A percentile compares a stretch with the other conserved stretches of the same genome.
Evolutionary conservation across 257 asterid genomes (phyloP).

Genomic region (Penstemon davidsonii): DNA sequence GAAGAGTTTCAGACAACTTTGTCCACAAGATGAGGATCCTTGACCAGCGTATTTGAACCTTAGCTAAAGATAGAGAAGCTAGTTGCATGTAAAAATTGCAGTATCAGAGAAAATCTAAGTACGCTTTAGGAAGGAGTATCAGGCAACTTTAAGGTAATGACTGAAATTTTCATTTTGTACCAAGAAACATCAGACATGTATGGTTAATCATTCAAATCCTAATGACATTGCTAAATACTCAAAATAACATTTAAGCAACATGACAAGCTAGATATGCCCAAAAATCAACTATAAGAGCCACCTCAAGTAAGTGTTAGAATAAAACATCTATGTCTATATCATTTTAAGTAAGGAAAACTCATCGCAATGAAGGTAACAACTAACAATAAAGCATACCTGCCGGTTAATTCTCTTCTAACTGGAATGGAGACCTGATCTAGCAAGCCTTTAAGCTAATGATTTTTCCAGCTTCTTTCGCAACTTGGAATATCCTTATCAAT

Average conservation of each 20-base stretch:
- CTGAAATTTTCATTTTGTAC: not conserved
- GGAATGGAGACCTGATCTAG: conserved; percentile 30
- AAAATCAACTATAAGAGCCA: not conserved
- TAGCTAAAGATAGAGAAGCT: no score
- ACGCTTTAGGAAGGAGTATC: not conserved
- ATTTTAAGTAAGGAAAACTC: not conserved
- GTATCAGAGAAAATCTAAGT: not conserved
- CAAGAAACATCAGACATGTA: conserved; percentile 3
- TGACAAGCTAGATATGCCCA: conserved; percentile 9
- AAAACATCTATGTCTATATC: not conserved
- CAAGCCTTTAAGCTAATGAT: conserved; percentile 24
- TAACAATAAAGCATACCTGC: conserved; percentile 33
- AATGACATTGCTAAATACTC: not conserved
- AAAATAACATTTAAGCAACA: not conserved
- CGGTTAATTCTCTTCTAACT: conserved; percentile 32
- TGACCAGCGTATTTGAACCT: no score
- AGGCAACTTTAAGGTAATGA: no score
- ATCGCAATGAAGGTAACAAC: not conserved
- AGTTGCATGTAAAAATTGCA: not conserved
- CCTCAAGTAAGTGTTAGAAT: conserved; percentile 12
- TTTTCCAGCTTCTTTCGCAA: conserved; percentile 24
- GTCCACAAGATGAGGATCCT: no score
- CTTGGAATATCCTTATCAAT: conserved; percentile 10
- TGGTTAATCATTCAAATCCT: conserved; percentile 15
- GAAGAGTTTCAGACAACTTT: no score